Conservation (phyloP, 805 yeast species). For the Barnettozyma siamensis region DNA sequence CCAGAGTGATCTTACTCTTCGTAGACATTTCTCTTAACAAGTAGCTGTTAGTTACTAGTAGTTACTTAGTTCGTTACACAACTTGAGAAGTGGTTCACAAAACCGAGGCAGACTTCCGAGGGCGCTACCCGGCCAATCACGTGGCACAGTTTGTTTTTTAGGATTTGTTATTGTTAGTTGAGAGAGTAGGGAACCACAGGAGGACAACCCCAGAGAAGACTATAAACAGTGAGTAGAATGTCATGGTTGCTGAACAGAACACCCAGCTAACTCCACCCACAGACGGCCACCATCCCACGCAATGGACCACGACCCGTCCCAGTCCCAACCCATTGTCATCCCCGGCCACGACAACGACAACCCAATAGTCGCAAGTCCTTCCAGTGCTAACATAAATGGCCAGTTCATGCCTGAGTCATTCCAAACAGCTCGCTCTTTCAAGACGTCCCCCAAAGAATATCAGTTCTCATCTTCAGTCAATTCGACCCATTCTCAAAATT, state of each 20-base stretch:
- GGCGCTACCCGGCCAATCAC: constrained; percentile 2
- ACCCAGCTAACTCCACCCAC: neutral
- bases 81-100: too few species aligned
- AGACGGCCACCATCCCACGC: neutral
- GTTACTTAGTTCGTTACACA: too few species aligned
- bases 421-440: constrained; percentile 24
- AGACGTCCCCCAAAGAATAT: constrained; percentile 14
- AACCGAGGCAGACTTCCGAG: neutral
- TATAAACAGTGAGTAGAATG: too few species aligned
- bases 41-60: too few species aligned
- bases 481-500: constrained; percentile 19
- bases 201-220: too few species aligned
- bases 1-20: constrained; percentile 73
- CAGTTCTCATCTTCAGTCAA: constrained; percentile 21
- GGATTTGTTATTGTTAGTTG: constrained; percentile 1
- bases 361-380: neutral
- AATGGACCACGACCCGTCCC: constrained; percentile 8
- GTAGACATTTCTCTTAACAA: constrained; percentile 53
- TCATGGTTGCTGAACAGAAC: too few species aligned
- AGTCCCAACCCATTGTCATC: constrained; percentile 25
- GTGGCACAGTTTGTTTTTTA: neutral
- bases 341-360: constrained; percentile 22
- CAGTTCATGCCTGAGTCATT: constrained; percentile 21
- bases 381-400: neutral
- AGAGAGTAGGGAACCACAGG: neutral